Percentiles rank a stretch among this genome's conserved stretches.
phyloP scores from a whole-genome alignment of 2,329 filamentous ascomycete genomes.

The Dothiorella sarmentorum region DNA sequence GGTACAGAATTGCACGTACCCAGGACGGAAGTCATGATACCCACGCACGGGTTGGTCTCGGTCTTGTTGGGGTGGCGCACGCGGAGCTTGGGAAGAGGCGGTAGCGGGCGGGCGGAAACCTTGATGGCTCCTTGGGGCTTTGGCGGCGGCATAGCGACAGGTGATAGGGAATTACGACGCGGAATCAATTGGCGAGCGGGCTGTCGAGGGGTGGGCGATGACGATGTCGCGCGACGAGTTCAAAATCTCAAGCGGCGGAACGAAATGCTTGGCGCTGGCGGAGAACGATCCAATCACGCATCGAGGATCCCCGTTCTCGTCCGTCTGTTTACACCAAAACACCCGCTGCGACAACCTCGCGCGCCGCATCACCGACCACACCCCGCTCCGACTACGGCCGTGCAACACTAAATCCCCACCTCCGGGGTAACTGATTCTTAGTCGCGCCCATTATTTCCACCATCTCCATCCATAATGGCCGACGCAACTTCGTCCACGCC shows the following conservation, averaged over 20 bases:
- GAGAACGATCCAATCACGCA: background rate
- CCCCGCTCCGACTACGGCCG: background rate
- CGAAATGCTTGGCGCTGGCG: slow-evolving; percentile 7
- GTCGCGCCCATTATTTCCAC: background rate
- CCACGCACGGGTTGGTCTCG: slow-evolving; percentile 61
- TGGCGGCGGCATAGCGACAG: slow-evolving; percentile 22
- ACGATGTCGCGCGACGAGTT: slow-evolving; percentile 3
- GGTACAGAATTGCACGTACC: slow-evolving; percentile 45
- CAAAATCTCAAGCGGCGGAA: slow-evolving; percentile 22
- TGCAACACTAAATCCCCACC: background rate
- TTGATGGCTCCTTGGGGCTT: slow-evolving; percentile 29
- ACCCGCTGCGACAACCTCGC: background rate
- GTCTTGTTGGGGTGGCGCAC: slow-evolving; percentile 62
- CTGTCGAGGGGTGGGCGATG: background rate
- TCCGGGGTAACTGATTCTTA: background rate
- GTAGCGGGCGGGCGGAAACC: slow-evolving; percentile 48
- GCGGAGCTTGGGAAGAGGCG: slow-evolving; percentile 60
- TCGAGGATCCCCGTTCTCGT: background rate
- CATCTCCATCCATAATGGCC: background rate
- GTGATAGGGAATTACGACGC: background rate
- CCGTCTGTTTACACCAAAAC: slow-evolving; percentile 17
- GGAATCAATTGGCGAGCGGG: background rate
- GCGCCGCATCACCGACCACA: background rate
- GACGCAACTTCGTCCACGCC: slow-evolving; percentile 28
- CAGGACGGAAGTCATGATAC: slow-evolving; percentile 64